Evolutionary conservation across 176 grass and related monocot genomes (phyloP).

Genomic region (Bromus sterilis): DNA sequence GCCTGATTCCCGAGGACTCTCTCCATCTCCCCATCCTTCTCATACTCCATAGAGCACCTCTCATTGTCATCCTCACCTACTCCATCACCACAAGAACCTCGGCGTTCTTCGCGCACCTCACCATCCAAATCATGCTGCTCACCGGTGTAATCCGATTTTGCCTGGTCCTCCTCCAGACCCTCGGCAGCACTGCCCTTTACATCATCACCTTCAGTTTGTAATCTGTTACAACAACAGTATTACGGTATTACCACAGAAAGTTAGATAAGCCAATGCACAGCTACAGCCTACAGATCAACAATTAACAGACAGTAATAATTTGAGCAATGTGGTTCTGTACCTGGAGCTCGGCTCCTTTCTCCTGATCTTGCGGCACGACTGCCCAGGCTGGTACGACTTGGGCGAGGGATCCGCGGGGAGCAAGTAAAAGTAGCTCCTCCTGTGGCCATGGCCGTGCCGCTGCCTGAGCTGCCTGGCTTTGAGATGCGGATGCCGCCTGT

Average conservation of each 20-base stretch:
- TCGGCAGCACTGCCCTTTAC: slow-evolving; percentile 4
- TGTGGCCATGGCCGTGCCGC: slow-evolving; percentile 43
- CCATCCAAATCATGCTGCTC: slow-evolving; percentile 40
- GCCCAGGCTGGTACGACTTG: slow-evolving; percentile 72
- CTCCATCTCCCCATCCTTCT: slow-evolving; percentile 73
- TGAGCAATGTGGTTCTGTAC: not conserved
- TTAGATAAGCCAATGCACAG: not conserved
- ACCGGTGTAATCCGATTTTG: slow-evolving; percentile 31
- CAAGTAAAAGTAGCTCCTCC: slow-evolving; percentile 41
- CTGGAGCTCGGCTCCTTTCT: slow-evolving; percentile 61
- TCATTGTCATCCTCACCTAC: not conserved
- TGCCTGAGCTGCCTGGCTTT: slow-evolving; percentile 52
- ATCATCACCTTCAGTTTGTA: slow-evolving; percentile 15
- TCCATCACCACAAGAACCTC: slow-evolving; percentile 19
- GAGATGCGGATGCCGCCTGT: slow-evolving; percentile 15
- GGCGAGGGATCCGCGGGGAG: slow-evolving; percentile 54
- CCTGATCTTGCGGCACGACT: slow-evolving; percentile 90
- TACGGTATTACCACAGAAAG: not conserved
- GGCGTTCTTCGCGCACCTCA: slow-evolving; percentile 29
- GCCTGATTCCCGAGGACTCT: slow-evolving; percentile 80
- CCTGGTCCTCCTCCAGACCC: slow-evolving; percentile 12
- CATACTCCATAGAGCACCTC: slow-evolving; percentile 10
- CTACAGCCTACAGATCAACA: not conserved
- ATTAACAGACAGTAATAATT: not conserved
- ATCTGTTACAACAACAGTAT: slow-evolving; percentile 21